These are phyloP conservation scores for Erigeron canadensis DNA, from an alignment of 129 eudicot species.

Conservation along the genomic window DNA sequence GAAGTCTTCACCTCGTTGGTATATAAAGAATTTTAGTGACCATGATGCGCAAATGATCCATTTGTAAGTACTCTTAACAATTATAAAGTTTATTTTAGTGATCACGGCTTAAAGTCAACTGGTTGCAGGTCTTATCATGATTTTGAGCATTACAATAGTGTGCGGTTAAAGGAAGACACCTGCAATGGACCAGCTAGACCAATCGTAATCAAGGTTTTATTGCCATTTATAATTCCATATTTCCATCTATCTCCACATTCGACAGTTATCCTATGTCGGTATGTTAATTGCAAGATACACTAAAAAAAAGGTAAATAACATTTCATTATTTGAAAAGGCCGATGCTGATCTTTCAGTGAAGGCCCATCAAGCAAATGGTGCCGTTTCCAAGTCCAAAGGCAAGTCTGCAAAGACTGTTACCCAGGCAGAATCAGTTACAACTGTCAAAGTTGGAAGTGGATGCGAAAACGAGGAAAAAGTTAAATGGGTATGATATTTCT, in stretches of 20 bases:
- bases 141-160: slow-evolving; percentile 86
- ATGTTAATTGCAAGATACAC: slow-evolving; percentile 12
- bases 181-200: slow-evolving; percentile 84
- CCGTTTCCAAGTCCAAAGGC: slow-evolving; percentile 40
- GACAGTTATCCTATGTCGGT: slow-evolving; percentile 6
- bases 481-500: slow-evolving; percentile 52
- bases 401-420: slow-evolving; percentile 32
- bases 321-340: slow-evolving; percentile 58
- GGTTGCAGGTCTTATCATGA: slow-evolving; percentile 90
- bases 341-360: slow-evolving; percentile 85
- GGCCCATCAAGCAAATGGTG: slow-evolving; percentile 53
- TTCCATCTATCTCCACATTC: background rate
- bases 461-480: slow-evolving; percentile 59
- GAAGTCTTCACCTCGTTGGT: slow-evolving; percentile 93
- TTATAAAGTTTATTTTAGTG: background rate
- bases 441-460: slow-evolving; percentile 80
- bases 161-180: slow-evolving; percentile 72
- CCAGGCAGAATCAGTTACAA: slow-evolving; percentile 47
- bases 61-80: slow-evolving; percentile 57
- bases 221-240: slow-evolving; percentile 4
- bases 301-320: slow-evolving; percentile 33
- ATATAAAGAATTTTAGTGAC: slow-evolving; percentile 72
- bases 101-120: slow-evolving; percentile 1
- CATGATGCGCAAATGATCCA: slow-evolving; percentile 68
- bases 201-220: slow-evolving; percentile 64